phyloP scores from a whole-genome alignment of 148 eudicot species.

The Rheum nobile region DNA sequence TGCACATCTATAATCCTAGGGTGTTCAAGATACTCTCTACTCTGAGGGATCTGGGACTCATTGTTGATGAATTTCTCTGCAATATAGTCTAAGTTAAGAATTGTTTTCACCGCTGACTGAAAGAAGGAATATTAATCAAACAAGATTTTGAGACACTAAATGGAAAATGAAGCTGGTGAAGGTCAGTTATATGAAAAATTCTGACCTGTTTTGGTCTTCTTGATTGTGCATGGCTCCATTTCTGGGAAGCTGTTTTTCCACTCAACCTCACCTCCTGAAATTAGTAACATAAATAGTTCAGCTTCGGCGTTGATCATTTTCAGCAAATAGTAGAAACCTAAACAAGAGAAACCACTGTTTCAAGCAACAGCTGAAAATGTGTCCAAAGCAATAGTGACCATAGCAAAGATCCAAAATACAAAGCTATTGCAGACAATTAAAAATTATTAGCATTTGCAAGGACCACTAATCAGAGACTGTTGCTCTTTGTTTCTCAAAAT shows the following conservation, averaged over 20 bases:
- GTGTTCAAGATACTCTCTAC: conserved; percentile 65
- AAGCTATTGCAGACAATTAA: not conserved
- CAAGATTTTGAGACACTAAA: not conserved
- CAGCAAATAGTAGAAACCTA: not conserved
- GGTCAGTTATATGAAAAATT: too few relatives aligned
- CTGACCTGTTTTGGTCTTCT: conserved; percentile 74
- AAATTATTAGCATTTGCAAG: not conserved
- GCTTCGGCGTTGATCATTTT: not conserved
- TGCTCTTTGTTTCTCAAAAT: not conserved
- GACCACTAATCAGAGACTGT: not conserved
- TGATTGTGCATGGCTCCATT: conserved; percentile 55
- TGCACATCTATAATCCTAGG: conserved; percentile 49
- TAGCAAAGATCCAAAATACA: not conserved
- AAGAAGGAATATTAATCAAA: not conserved
- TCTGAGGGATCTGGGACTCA: conserved; percentile 31
- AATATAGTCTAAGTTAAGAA: not conserved
- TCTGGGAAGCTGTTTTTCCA: conserved; percentile 77
- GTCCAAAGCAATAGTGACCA: not conserved
- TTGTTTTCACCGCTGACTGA: not conserved
- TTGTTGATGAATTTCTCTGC: conserved; percentile 53
- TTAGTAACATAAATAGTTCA: not conserved
- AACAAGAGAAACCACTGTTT: not conserved
- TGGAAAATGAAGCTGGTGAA: not conserved
- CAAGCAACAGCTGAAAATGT: not conserved
- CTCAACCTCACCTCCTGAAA: conserved; percentile 58